Conservation (phyloP, 352 stramenopile genomes). For the Phytophthora pistaciae region DNA sequence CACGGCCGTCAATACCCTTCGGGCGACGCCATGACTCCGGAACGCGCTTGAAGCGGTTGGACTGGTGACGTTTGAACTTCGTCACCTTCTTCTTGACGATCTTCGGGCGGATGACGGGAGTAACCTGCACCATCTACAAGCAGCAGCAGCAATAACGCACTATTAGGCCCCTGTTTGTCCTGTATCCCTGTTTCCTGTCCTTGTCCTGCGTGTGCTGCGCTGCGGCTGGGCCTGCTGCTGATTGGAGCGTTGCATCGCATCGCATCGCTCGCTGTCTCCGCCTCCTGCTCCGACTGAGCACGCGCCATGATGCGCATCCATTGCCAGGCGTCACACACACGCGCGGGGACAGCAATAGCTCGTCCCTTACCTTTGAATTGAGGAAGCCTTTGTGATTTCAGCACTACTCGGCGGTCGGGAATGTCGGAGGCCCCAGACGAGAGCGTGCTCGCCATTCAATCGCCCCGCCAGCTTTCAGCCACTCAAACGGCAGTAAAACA, state of each 20-base stretch:
- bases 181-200: slow-evolving; percentile 4
- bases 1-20: slow-evolving; percentile 99
- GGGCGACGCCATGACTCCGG: slow-evolving; percentile 97
- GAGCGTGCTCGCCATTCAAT: slow-evolving; percentile 75
- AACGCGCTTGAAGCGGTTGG: slow-evolving; percentile 98
- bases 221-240: background rate
- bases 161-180: slow-evolving; percentile 16
- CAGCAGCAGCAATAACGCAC: slow-evolving; percentile 1
- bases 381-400: slow-evolving; percentile 92
- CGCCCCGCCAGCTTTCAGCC: slow-evolving; percentile 30
- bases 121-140: slow-evolving; percentile 92
- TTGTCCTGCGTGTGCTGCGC: background rate
- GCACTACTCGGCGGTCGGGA: slow-evolving; percentile 59
- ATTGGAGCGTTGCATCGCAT: background rate
- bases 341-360: background rate
- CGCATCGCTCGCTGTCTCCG: background rate
- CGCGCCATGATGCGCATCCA: background rate
- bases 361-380: slow-evolving; percentile 75
- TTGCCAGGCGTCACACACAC: background rate
- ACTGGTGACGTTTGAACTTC: slow-evolving; percentile 99
- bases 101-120: slow-evolving; percentile 88
- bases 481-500: slow-evolving; percentile 25
- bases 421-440: slow-evolving; percentile 18
- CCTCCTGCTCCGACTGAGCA: too few species aligned
- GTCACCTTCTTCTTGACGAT: slow-evolving; percentile 99